Evolutionary conservation across 2,329 filamentous ascomycete genomes (phyloP).

Genomic region (Chalaropsis ovoidea): DNA sequence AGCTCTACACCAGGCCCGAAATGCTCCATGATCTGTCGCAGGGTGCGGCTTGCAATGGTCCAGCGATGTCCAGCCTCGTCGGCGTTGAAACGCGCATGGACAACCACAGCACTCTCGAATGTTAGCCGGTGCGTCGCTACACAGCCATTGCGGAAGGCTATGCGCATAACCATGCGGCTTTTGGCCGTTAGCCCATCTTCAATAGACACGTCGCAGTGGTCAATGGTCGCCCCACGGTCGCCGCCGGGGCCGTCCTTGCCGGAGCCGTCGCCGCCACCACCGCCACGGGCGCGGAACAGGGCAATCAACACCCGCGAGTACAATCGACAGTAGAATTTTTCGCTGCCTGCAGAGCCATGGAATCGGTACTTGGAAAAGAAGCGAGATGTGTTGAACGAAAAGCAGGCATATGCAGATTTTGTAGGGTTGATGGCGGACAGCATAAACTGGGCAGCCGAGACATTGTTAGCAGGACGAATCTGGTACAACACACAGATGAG

Average conservation of each 20-base stretch:
- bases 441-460: conserved; percentile 46
- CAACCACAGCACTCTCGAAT: conserved; percentile 62
- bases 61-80: conserved; percentile 58
- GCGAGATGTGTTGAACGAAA: conserved; percentile 53
- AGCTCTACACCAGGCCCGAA: conserved; percentile 73
- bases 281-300: conserved; percentile 58
- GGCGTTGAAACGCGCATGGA: conserved; percentile 65
- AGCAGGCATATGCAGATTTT: conserved; percentile 67
- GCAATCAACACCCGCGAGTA: conserved; percentile 51
- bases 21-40: conserved; percentile 68
- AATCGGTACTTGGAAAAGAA: conserved; percentile 69
- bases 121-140: conserved; percentile 68
- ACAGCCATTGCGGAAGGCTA: conserved; percentile 64
- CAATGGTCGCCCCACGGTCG: conserved; percentile 56
- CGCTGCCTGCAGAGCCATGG: conserved; percentile 42
- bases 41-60: conserved; percentile 59
- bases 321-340: conserved; percentile 61
- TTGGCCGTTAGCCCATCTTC: conserved; percentile 60
- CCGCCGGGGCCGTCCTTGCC: conserved; percentile 36
- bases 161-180: conserved; percentile 64
- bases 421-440: conserved; percentile 70
- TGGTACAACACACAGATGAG: background rate
- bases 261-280: conserved; percentile 51
- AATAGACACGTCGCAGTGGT: conserved; percentile 62
- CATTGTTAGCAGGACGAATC: conserved; percentile 43